Evolutionary conservation across 2,329 filamentous ascomycete genomes (phyloP), one percentile per base, ranked within the genome.

Genomic region (Penicillium sp.): DNA sequence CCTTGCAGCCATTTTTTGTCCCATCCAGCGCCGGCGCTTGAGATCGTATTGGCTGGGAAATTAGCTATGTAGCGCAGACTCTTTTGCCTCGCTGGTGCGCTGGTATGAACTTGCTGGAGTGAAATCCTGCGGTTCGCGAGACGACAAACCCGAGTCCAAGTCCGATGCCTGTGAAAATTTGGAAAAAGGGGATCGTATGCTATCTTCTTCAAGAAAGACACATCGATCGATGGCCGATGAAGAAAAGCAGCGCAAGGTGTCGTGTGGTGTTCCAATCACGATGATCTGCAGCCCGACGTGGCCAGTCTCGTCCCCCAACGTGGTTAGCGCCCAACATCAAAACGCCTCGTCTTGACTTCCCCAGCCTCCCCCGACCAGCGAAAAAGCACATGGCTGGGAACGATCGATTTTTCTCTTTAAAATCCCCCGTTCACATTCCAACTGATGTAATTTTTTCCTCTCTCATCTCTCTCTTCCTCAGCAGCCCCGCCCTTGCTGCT

Each of bases 21-120:
- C 65, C 77, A 0, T 81, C 82, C 58, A 72, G 66, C 26, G 66
- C 73, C 6, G 76, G 77, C 2, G 70, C 75, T 0, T 49, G 75
- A 35, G 74, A 71, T 0, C 78, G 75, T 38, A 78, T 78, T 59
- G 76, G 75, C 1, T 64, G 75, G n/a, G 76, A 78, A 57, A 75
- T 79, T 30, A 70, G 65, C 13, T 76, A 81, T 59, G 66, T 83
- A 1, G 81, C 83, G 64, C 79, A 83, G 61, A 76, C 75, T 1
- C 76, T 83, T 5, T 58, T 16, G 79, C 79, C 0, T 77, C 76
- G 1, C 63, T 82, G 16, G 69, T 83, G 0, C 76, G 80, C 63
- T 70, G 77, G 0, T 82, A 79, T 53, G 76, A 81, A 13, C 79
- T 81, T 71, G 71, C 71, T 78, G 38, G 67, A 69, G 0, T 79